These are phyloP conservation scores for Papilionanthe hybrid DNA, from an alignment of 116 monocot species.

Conservation along the genomic window DNA sequence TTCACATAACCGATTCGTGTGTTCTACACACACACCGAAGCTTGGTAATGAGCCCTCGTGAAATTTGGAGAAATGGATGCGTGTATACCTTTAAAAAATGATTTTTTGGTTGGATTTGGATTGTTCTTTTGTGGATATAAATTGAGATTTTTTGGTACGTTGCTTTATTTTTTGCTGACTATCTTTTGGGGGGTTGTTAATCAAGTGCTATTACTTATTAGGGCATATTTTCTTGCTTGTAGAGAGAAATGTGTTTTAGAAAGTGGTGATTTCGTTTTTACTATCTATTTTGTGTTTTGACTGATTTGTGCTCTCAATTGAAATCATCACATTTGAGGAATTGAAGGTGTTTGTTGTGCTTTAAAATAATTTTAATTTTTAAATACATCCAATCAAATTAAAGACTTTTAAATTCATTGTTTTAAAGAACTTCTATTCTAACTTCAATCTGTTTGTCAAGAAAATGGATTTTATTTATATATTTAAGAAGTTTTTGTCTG, in stretches of 20 bases:
- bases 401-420: background rate
- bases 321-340: background rate
- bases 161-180: background rate
- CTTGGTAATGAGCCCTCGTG: background rate
- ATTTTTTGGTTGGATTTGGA: slow-evolving; percentile 1
- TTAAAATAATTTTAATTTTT: background rate
- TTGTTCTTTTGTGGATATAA: slow-evolving; percentile 3
- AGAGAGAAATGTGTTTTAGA: background rate
- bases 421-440: background rate
- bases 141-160: background rate
- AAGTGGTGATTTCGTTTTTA: background rate
- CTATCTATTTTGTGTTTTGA: background rate
- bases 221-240: background rate
- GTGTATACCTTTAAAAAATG: background rate
- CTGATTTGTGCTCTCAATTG: background rate
- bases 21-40: background rate
- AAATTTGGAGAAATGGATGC: background rate
- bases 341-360: background rate
- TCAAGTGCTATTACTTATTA: background rate
- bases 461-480: background rate
- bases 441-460: background rate
- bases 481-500: background rate
- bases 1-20: too few species aligned
- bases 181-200: background rate
- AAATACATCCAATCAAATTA: background rate